Conservation (phyloP, 257 asterid species). For the Capsicum baccatum region DNA sequence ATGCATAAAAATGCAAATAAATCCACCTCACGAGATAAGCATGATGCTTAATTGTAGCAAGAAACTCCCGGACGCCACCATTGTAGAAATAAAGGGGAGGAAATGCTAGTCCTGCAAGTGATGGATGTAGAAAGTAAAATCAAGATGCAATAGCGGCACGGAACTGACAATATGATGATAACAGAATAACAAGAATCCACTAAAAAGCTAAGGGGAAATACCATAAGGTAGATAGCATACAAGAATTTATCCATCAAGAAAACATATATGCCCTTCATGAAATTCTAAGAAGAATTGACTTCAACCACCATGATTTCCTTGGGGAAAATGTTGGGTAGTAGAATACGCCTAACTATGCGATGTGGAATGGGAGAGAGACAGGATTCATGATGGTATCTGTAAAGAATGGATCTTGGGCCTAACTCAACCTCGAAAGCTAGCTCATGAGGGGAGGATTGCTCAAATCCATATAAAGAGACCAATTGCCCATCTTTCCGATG, state of each 20-base stretch:
- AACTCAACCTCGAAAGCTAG: too few species aligned
- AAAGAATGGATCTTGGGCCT: too few species aligned
- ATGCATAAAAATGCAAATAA: constrained; percentile 25
- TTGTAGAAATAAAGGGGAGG: constrained; percentile 97
- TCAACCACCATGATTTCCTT: neutral
- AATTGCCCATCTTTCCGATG: too few species aligned
- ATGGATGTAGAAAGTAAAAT: neutral
- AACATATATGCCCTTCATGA: neutral
- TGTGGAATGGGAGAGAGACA: neutral
- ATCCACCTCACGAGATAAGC: constrained; percentile 80
- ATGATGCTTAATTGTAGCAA: constrained; percentile 85
- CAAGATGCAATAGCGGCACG: neutral
- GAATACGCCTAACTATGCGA: neutral
- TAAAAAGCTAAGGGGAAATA: constrained; percentile 4
- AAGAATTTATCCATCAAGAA: constrained; percentile 14
- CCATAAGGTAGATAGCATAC: constrained; percentile 4
- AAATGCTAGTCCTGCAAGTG: constrained; percentile 79
- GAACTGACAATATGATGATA: constrained; percentile 20
- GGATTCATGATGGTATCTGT: neutral
- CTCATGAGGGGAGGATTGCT: too few species aligned
- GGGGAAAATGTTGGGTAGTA: neutral
- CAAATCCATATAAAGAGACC: too few species aligned
- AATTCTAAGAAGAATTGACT: neutral
- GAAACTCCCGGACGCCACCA: constrained; percentile 97
- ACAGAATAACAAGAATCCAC: neutral